Conservation (phyloP, 108 stramenopile species). For the Cyclostephanos invisitatus region DNA sequence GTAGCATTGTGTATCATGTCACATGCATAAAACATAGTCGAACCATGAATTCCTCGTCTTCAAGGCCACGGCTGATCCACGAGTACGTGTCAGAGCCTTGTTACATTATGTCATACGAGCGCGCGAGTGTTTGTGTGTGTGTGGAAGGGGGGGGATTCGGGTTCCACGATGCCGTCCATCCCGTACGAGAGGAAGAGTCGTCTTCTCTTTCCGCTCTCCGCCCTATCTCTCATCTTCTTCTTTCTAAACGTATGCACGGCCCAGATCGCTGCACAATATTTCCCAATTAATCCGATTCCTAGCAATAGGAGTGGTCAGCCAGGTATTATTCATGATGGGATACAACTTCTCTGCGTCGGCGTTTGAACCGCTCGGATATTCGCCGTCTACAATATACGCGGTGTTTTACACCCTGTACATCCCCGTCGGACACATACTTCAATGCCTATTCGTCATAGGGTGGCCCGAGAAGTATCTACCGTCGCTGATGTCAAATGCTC, state of each 20-base stretch:
- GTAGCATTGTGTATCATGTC: too few species aligned
- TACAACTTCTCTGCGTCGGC: conserved; percentile 69
- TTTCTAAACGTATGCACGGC: not conserved
- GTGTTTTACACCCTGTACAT: conserved; percentile 77
- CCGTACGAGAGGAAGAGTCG: not conserved
- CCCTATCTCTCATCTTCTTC: conserved; percentile 9
- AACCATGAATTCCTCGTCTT: conserved; percentile 15
- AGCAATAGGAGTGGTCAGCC: conserved; percentile 67
- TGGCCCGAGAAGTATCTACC: conserved; percentile 83
- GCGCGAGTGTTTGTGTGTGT: conserved; percentile 5
- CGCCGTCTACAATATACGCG: conserved; percentile 78
- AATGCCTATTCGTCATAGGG: conserved; percentile 78
- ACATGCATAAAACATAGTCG: not conserved
- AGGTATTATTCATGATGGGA: conserved; percentile 73
- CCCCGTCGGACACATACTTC: conserved; percentile 71
- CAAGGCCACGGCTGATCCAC: conserved; percentile 40
- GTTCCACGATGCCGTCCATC: too few species aligned
- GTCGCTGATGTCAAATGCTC: conserved; percentile 72
- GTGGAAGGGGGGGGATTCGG: not conserved
- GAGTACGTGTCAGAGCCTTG: conserved; percentile 18
- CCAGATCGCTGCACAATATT: conserved; percentile 58
- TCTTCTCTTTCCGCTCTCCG: not conserved
- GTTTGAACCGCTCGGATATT: conserved; percentile 53
- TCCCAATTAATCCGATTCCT: conserved; percentile 82
- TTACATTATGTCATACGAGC: not conserved